phyloP scores from a whole-genome alignment of 2,329 filamentous ascomycete genomes.

The Corniculantispora saksenae region DNA sequence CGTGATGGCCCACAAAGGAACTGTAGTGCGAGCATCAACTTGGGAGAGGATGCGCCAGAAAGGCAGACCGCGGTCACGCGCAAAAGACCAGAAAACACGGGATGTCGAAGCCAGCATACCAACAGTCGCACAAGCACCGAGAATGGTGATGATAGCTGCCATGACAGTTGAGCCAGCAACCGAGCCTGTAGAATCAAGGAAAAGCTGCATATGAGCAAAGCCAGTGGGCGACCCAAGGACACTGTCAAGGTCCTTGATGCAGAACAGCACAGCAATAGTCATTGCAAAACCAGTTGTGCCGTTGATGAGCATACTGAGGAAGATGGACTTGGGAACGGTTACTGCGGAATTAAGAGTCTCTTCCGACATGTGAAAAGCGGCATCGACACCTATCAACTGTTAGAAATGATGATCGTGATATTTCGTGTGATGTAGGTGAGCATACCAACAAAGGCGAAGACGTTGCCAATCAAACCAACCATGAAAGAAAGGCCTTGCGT shows the following conservation, averaged over 20 bases:
- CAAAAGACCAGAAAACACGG: slow-evolving; percentile 58
- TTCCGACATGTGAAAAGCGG: slow-evolving; percentile 31
- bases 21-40: slow-evolving; percentile 29
- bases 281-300: slow-evolving; percentile 56
- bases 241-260: slow-evolving; percentile 44
- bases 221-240: slow-evolving; percentile 47
- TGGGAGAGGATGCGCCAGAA: slow-evolving; percentile 32
- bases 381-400: slow-evolving; percentile 24
- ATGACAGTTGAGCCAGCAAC: slow-evolving; percentile 51
- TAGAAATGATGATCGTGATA: background rate
- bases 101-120: slow-evolving; percentile 59
- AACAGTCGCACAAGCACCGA: slow-evolving; percentile 50
- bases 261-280: slow-evolving; percentile 56
- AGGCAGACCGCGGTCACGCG: slow-evolving; percentile 35
- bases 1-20: slow-evolving; percentile 31
- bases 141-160: slow-evolving; percentile 50
- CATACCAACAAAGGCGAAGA: slow-evolving; percentile 35
- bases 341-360: slow-evolving; percentile 48
- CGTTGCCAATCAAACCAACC: slow-evolving; percentile 45
- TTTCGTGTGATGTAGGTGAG: slow-evolving; percentile 6
- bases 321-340: slow-evolving; percentile 52
- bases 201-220: slow-evolving; percentile 62
- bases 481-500: slow-evolving; percentile 36
- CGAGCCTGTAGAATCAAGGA: slow-evolving; percentile 51
- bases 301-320: slow-evolving; percentile 51